These are phyloP conservation scores for Suhomyces wounanorum DNA, from an alignment of 1,139 yeast genomes.

Conservation along the genomic window DNA sequence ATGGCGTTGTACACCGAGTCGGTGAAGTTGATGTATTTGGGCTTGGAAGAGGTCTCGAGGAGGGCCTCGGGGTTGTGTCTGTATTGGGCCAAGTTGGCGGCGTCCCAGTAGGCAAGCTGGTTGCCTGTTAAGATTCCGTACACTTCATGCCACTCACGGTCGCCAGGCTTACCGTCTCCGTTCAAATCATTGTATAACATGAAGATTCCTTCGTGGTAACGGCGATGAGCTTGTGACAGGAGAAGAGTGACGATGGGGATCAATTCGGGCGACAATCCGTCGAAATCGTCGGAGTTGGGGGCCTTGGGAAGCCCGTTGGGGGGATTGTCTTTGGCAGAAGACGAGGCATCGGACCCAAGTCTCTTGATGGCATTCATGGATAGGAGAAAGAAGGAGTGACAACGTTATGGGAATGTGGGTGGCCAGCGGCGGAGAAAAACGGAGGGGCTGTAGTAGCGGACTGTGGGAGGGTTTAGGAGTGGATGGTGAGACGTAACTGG, in stretches of 20 bases:
- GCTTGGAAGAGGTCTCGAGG: slow-evolving; percentile 62
- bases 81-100: slow-evolving; percentile 65
- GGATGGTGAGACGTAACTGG: neutral
- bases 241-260: slow-evolving; percentile 74
- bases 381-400: neutral
- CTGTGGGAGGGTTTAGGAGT: neutral
- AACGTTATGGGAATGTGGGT: neutral
- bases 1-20: slow-evolving; percentile 87
- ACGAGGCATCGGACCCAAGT: slow-evolving; percentile 16
- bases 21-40: slow-evolving; percentile 87
- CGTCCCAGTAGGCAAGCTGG: slow-evolving; percentile 92
- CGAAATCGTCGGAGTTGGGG: slow-evolving; percentile 13
- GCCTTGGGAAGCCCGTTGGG: neutral
- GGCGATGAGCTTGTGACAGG: slow-evolving; percentile 71
- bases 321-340: slow-evolving; percentile 10
- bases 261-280: slow-evolving; percentile 60
- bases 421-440: neutral
- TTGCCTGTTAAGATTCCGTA: slow-evolving; percentile 90
- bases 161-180: slow-evolving; percentile 83
- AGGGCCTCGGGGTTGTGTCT: slow-evolving; percentile 51
- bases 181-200: slow-evolving; percentile 72
- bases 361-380: slow-evolving; percentile 16
- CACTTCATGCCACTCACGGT: slow-evolving; percentile 87
- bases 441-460: neutral
- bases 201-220: slow-evolving; percentile 74